Evolutionary conservation across 2,329 filamentous ascomycete genomes (phyloP), one percentile per base, ranked within the genome.

Genomic region (Botrytis cinerea): DNA sequence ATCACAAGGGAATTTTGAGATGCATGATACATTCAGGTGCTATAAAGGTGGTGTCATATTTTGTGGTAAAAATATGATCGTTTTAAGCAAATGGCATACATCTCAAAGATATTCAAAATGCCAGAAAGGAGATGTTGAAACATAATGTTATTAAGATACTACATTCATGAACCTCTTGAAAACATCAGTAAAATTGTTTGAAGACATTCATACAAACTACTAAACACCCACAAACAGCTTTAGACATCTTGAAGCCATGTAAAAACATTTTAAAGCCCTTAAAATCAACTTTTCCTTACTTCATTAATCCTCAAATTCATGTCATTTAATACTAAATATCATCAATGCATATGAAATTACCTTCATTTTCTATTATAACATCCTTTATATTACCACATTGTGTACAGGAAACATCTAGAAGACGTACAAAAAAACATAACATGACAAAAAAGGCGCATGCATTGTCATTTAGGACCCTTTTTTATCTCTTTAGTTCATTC

Each of bases 31-130:
- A 54, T 18, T 6, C 28, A 28, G n/a, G 28, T 18, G 16, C 25
- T 18, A 28, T 3, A 28, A 1, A 54, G n/a, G 14, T 28, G n/a
- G n/a, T 28, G n/a, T 6, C 6, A 8, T 9, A 16, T 5, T 2
- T 2, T 54, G 25, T 2, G 4, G 2, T 0, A 1, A 0, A 63
- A 9, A 4, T 22, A 2, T 4, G 20, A 4, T 2, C 20, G 22
- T 18, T 28, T 45, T 12, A 0, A 4, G 16, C 2, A 16, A 3
- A 10, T 45, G 6, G 28, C 0, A 28, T 16, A 2, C 6, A 35
- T 32, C 6, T 28, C 38, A 43, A 28, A 62, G 25, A 14, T 25
- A 4, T 2, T 2, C 38, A n/a, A 63, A 20, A 4, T 25, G 7
- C 28, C 8, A 63, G n/a, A 4, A 60, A 60, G 0, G 20, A 18